Evolutionary conservation across 1,284 basidiomycete species (phyloP), one percentile per base, ranked within the genome.

Genomic region (Amylostereum chailletii): DNA sequence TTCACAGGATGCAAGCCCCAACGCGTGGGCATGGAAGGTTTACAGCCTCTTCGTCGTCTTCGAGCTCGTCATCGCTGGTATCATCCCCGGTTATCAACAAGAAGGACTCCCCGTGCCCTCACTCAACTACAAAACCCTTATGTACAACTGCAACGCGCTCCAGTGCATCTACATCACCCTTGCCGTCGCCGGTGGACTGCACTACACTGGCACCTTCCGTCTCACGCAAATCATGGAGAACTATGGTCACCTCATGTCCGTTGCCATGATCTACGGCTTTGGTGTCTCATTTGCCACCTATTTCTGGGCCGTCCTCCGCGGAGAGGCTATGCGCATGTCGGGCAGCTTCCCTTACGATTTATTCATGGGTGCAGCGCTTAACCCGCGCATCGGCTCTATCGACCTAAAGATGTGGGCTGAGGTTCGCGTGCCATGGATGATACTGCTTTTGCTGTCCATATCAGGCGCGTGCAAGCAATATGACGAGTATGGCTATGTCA

Each of bases 381-480:
- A 98, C 71, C 96, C 96, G 9, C 83, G 95, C 52, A 79, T 99
- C 55, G 93, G 94, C n/a, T 75, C 77, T 34, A 79, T 99, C 58
- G 95, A 98, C 69, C 73, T 99, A 62, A 99, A 99, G 75, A 98
- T 99, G 94, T 99, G 94, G 83, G 92, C 92, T 30, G 95, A 99
- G 67, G 95, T 99, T 51, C 83, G 96, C 47, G 91, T 99, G 58
- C 94, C 94, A 5, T 99, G 96, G 95, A 86, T 96, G 26, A 81
- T 98, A 50, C 84, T 96, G 11, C 97, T 98, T 76, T 85, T 95
- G 66, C 78, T 98, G 60, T 79, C 92, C 5, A 81, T 98, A 41
- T 94, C 90, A 37, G 95, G 94, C 50, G 89, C 85, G 26, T 91
- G 91, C 72, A 95, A 96, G 72, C 96, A 99, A 68, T 96, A 97